Conservation (phyloP, 2,329 filamentous ascomycete species). For the Ceratocystis papillata region DNA sequence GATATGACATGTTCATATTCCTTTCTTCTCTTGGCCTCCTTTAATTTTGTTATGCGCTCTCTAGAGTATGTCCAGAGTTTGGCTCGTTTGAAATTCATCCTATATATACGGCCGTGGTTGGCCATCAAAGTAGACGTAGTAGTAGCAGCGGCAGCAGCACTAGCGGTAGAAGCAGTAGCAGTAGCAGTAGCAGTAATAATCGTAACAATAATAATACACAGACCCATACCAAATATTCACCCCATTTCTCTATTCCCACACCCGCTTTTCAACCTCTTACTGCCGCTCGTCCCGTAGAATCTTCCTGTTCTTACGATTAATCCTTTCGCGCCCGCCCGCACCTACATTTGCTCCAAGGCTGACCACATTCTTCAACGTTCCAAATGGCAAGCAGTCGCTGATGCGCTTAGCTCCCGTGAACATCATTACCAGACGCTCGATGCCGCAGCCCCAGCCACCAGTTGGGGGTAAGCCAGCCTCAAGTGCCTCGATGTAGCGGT, state of each 20-base stretch:
- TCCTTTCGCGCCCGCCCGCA: conserved; percentile 24
- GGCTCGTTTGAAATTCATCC: too few relatives aligned
- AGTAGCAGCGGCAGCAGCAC: neutral
- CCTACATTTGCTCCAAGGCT: conserved; percentile 31
- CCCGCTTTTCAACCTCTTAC: neutral
- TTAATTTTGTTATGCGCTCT: too few relatives aligned
- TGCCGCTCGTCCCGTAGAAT: conserved; percentile 12
- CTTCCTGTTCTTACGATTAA: conserved; percentile 19
- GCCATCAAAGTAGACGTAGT: neutral
- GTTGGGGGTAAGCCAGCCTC: conserved; percentile 91
- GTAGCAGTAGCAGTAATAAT: neutral
- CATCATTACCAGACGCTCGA: conserved; percentile 87
- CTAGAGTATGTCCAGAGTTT: too few relatives aligned
- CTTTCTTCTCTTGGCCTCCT: too few relatives aligned
- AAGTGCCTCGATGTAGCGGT: conserved; percentile 72
- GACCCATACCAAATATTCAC: neutral
- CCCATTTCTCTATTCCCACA: neutral
- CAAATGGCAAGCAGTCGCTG: conserved; percentile 78
- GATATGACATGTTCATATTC: too few relatives aligned
- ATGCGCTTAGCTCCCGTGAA: conserved; percentile 71
- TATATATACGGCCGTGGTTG: neutral
- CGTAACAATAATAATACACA: conserved; percentile 10
- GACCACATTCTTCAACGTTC: conserved; percentile 62
- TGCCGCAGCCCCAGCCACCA: conserved; percentile 88
- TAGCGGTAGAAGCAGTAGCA: neutral